Conservation (phyloP, 2,329 filamentous ascomycete species). For the Lecanicillium sp. region DNA sequence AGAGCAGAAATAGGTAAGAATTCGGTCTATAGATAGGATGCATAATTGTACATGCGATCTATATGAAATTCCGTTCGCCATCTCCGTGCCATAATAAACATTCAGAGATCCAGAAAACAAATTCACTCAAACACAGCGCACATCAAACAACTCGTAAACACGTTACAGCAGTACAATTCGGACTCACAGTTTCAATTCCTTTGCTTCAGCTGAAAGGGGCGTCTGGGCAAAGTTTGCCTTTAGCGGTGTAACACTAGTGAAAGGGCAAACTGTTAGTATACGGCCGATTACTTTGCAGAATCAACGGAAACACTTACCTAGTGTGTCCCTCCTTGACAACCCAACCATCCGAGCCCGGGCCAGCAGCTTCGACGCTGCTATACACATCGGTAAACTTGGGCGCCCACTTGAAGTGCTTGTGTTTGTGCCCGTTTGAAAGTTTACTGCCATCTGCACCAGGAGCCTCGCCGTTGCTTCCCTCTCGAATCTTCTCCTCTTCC, state of each 20-base stretch:
- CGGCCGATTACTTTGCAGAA: too few relatives aligned
- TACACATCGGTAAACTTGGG: slow-evolving; percentile 83
- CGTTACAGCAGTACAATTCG: slow-evolving; percentile 10
- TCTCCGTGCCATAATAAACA: neutral
- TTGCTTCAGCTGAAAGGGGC: slow-evolving; percentile 50
- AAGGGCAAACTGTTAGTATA: slow-evolving; percentile 11
- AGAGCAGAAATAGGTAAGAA: slow-evolving; percentile 24
- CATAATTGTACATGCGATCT: slow-evolving; percentile 16
- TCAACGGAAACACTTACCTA: slow-evolving; percentile 50
- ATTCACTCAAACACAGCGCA: neutral
- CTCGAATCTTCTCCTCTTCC: slow-evolving; percentile 67
- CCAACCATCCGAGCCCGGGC: slow-evolving; percentile 87
- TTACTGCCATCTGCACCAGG: slow-evolving; percentile 21
- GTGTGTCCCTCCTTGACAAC: slow-evolving; percentile 81
- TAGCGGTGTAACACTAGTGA: slow-evolving; percentile 85
- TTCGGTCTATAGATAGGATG: slow-evolving; percentile 20
- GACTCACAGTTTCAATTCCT: slow-evolving; percentile 80
- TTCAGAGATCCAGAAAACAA: too few relatives aligned
- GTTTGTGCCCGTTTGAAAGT: slow-evolving; percentile 45
- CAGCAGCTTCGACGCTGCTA: slow-evolving; percentile 71
- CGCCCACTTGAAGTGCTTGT: slow-evolving; percentile 93
- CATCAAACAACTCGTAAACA: neutral
- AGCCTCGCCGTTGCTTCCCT: slow-evolving; percentile 48
- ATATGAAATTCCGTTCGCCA: slow-evolving; percentile 16
- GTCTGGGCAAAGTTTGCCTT: slow-evolving; percentile 89